phyloP scores from a whole-genome alignment of 2,329 filamentous ascomycete species.

The Hypoxylon sp. region DNA sequence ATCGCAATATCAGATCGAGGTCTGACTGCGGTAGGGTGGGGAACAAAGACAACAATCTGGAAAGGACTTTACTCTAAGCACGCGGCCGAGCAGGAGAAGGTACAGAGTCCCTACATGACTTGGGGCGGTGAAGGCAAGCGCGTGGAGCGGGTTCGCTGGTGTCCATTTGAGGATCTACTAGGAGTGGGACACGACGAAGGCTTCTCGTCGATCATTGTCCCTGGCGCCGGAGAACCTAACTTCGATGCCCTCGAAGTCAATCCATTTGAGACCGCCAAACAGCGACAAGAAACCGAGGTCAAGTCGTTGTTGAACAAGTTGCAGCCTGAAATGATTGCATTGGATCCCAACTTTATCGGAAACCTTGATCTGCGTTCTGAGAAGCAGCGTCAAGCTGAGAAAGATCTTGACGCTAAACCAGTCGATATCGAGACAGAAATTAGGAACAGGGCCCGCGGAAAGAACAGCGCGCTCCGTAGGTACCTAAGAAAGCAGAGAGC shows the following conservation, averaged over 20 bases:
- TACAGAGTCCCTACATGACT: constrained; percentile 90
- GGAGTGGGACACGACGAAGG: constrained; percentile 87
- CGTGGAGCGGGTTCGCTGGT: constrained; percentile 89
- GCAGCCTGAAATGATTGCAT: constrained; percentile 94
- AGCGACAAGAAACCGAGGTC: constrained; percentile 93
- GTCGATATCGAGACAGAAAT: constrained; percentile 72
- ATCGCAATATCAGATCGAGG: constrained; percentile 91
- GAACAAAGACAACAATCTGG: constrained; percentile 91
- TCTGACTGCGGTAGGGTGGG: constrained; percentile 90
- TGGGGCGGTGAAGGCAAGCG: constrained; percentile 90
- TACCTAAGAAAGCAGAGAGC: constrained; percentile 92
- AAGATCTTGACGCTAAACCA: constrained; percentile 81
- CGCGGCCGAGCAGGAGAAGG: constrained; percentile 78
- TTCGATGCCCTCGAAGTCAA: constrained; percentile 95
- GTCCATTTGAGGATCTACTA: constrained; percentile 93
- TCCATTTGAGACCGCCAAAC: constrained; percentile 93
- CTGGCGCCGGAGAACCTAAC: constrained; percentile 96
- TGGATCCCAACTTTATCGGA: constrained; percentile 93
- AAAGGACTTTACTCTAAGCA: constrained; percentile 87
- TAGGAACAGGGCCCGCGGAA: constrained; percentile 85
- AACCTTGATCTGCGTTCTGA: constrained; percentile 86
- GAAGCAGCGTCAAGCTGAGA: constrained; percentile 81
- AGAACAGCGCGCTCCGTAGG: constrained; percentile 89
- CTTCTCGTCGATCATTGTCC: constrained; percentile 91
- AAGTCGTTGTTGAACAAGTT: constrained; percentile 93